Conservation (phyloP, 805 yeast genomes). For the Aciculoconidium aculeatum region DNA sequence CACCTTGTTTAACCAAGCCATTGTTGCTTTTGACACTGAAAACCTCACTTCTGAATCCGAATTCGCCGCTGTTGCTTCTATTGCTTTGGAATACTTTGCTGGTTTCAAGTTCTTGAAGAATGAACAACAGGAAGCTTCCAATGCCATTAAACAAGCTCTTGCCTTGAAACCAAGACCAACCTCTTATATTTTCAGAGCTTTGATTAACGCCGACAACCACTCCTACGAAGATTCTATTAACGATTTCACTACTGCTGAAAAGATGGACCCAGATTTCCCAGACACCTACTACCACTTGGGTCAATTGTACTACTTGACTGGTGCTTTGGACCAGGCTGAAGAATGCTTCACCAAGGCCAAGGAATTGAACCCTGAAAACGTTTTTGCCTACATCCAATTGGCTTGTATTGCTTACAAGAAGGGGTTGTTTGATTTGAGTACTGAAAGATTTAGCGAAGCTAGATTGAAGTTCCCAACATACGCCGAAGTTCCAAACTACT, state of each 20-base stretch:
- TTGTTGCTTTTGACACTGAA: conserved; percentile 37
- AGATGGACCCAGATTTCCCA: conserved; percentile 62
- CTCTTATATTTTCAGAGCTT: conserved; percentile 75
- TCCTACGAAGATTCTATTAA: conserved; percentile 50
- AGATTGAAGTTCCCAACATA: conserved; percentile 73
- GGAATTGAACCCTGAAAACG: conserved; percentile 65
- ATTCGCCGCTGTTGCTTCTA: conserved; percentile 43
- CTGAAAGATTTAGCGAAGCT: conserved; percentile 62
- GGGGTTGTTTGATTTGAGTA: conserved; percentile 55
- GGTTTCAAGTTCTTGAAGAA: conserved; percentile 78
- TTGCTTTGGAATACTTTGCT: conserved; percentile 81
- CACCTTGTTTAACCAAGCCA: conserved; percentile 54
- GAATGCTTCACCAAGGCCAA: conserved; percentile 71
- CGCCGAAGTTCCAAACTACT: conserved; percentile 91
- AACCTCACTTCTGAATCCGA: conserved; percentile 27
- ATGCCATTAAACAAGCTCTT: conserved; percentile 60
- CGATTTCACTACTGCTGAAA: conserved; percentile 68
- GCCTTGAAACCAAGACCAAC: conserved; percentile 69
- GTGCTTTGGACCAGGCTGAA: conserved; percentile 68
- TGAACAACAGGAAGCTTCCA: conserved; percentile 60
- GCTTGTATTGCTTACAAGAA: conserved; percentile 88
- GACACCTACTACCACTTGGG: conserved; percentile 93
- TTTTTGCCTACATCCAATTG: conserved; percentile 82
- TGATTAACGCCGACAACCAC: conserved; percentile 76
- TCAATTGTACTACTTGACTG: conserved; percentile 80